Percentiles rank a stretch among this genome's conserved stretches.
Conservation (phyloP, 2,329 filamentous ascomycete genomes). For the Epicoccum sorghinum region DNA sequence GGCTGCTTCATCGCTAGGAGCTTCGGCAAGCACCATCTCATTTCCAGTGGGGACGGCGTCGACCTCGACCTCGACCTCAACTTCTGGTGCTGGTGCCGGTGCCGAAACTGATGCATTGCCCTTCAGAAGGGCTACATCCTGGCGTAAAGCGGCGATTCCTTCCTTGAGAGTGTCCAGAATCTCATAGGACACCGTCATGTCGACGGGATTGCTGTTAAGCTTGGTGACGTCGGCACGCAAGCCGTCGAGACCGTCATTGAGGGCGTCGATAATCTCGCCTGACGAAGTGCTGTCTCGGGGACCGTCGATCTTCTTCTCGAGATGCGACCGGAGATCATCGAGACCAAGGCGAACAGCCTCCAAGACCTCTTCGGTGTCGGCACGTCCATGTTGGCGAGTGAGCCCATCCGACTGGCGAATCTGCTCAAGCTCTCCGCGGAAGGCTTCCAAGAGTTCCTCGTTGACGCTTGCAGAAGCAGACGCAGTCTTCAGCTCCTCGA, state of each 20-base stretch:
- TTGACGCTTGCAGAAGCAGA: conserved; percentile 44
- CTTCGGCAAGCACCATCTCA: conserved; percentile 58
- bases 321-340: conserved; percentile 56
- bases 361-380: conserved; percentile 56
- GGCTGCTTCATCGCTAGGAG: conserved; percentile 25
- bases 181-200: conserved; percentile 85
- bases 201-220: conserved; percentile 77
- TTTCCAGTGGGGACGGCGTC: conserved; percentile 54
- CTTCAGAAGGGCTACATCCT: conserved; percentile 80
- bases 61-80: conserved; percentile 58
- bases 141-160: conserved; percentile 76
- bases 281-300: conserved; percentile 60
- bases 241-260: conserved; percentile 73
- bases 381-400: conserved; percentile 48
- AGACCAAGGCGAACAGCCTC: conserved; percentile 57
- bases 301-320: conserved; percentile 60
- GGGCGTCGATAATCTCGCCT: conserved; percentile 64
- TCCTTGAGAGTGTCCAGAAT: conserved; percentile 85
- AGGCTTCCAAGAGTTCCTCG: conserved; percentile 59
- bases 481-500: conserved; percentile 47
- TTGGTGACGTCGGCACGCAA: conserved; percentile 77
- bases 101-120: conserved; percentile 29
- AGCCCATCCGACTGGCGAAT: conserved; percentile 52
- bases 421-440: conserved; percentile 58
- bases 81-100: conserved; percentile 6